Evolutionary conservation across 345 rosid species (phyloP).

Genomic region (Chamaenerion angustifolium): DNA sequence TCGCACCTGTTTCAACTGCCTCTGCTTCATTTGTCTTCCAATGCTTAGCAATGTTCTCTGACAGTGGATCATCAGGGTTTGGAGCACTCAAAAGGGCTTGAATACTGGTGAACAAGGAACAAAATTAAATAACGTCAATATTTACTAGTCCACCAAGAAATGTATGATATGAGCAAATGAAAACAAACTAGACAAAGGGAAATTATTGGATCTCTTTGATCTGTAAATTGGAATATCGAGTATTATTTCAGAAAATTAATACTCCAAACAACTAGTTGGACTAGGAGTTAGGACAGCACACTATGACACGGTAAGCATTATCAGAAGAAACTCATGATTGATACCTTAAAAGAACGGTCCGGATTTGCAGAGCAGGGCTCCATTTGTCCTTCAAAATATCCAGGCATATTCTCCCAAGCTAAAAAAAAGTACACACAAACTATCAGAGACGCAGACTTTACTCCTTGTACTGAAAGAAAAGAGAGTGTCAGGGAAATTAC

Average conservation of each 20-base stretch:
- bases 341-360: constrained; percentile 48
- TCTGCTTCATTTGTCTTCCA: constrained; percentile 51
- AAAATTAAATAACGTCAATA: background rate
- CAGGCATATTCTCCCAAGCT: constrained; percentile 64
- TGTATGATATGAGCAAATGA: too few relatives aligned
- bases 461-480: background rate
- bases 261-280: background rate
- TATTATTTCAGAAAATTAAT: background rate
- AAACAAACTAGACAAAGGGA: too few relatives aligned
- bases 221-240: background rate
- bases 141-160: too few relatives aligned
- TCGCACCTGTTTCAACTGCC: constrained; percentile 49
- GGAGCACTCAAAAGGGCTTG: constrained; percentile 61
- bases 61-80: constrained; percentile 51
- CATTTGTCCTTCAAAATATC: constrained; percentile 59
- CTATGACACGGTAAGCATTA: background rate
- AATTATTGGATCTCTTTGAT: too few relatives aligned
- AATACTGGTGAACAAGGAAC: constrained; percentile 16
- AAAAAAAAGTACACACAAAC: background rate
- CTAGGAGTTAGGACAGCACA: too few relatives aligned
- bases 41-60: constrained; percentile 57
- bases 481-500: background rate
- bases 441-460: background rate
- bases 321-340: background rate
- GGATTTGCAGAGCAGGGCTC: constrained; percentile 53